These are phyloP conservation scores for Zygosaccharomyces sapae DNA, from an alignment of 1,139 yeast genomes.

Conservation along the genomic window DNA sequence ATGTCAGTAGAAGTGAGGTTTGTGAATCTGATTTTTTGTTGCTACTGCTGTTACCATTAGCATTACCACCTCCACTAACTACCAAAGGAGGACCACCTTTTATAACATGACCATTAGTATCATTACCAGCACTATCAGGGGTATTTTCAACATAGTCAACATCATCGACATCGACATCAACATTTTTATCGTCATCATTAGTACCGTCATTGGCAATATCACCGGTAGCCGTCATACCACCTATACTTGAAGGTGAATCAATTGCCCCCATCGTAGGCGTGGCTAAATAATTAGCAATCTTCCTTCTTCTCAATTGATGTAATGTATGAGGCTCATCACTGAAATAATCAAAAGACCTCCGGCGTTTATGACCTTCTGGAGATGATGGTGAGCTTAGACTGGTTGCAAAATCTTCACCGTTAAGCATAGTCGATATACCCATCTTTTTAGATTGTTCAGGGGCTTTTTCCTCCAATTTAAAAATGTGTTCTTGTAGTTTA, in stretches of 20 bases:
- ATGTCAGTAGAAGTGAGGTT: conserved; percentile 23
- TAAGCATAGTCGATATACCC: conserved; percentile 27
- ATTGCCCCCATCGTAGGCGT: conserved; percentile 9
- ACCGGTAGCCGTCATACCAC: not conserved
- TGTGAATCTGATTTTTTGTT: conserved; percentile 14
- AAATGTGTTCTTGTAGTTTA: conserved; percentile 1
- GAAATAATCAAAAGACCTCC: conserved; percentile 7
- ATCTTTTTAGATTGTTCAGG: conserved; percentile 17
- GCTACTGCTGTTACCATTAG: conserved; percentile 4
- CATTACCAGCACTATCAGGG: not conserved
- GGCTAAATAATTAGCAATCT: conserved; percentile 8
- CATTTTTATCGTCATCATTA: not conserved
- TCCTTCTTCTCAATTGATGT: conserved; percentile 11
- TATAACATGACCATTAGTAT: conserved; percentile 11
- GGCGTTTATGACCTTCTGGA: conserved; percentile 8
- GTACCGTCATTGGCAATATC: not conserved
- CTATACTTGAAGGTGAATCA: conserved; percentile 8
- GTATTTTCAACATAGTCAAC: not conserved
- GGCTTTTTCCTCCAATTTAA: conserved; percentile 8
- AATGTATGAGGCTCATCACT: conserved; percentile 10
- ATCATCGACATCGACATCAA: not conserved
- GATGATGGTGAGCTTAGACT: conserved; percentile 4
- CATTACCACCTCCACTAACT: conserved; percentile 16
- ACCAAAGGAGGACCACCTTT: conserved; percentile 17
- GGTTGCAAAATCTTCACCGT: conserved; percentile 17